A percentile compares a stretch with the other conserved stretches of the same genome.
Conservation (phyloP, 345 rosid species). For the Rhodamnia rubescens region DNA sequence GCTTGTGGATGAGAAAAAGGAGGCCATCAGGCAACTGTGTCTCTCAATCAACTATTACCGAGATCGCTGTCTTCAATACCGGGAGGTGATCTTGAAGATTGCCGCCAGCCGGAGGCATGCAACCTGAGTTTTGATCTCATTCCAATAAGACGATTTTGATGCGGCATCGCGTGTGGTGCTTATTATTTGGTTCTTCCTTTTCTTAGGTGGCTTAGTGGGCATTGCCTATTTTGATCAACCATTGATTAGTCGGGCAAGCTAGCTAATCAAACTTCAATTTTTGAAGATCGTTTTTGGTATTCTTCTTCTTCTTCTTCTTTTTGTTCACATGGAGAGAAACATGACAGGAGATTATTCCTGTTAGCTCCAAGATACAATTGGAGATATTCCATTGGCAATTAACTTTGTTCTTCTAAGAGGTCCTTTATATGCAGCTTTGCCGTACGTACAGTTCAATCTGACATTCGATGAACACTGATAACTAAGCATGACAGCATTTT, state of each 20-base stretch:
- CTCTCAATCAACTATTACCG: constrained; percentile 18
- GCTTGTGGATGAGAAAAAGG: constrained; percentile 70
- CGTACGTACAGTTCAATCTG: background rate
- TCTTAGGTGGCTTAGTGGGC: background rate
- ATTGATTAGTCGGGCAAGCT: background rate
- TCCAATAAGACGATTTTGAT: background rate
- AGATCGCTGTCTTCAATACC: constrained; percentile 11
- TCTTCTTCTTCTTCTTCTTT: background rate
- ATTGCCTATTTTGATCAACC: background rate
- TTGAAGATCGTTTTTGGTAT: background rate
- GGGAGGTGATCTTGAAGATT: constrained; percentile 9
- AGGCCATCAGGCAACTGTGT: constrained; percentile 65
- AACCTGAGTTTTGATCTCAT: background rate
- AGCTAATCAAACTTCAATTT: background rate
- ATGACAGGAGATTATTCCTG: background rate
- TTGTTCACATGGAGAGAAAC: background rate
- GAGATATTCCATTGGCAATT: background rate
- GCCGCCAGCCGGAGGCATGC: background rate
- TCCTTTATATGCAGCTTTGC: background rate
- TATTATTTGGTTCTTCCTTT: background rate
- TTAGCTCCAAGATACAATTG: background rate
- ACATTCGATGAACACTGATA: too few species aligned
- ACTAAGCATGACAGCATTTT: too few species aligned
- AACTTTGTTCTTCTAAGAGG: background rate
- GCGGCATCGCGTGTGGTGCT: background rate